Evolutionary conservation across 768 basidiomycete species (phyloP).

Genomic region (Saitozyma podzolica): DNA sequence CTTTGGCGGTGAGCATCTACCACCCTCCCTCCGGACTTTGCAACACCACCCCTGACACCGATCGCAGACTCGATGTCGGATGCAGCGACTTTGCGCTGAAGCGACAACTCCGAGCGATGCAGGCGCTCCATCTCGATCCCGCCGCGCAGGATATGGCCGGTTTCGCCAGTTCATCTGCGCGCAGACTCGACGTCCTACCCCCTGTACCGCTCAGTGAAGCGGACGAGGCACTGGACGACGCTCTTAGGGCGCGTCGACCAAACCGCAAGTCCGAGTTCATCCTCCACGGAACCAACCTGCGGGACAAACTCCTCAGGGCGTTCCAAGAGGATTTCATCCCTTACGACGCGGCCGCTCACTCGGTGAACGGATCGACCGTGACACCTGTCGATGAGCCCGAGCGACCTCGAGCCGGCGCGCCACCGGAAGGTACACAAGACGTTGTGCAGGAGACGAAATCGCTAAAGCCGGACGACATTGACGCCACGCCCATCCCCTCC

Average conservation of each 20-base stretch:
- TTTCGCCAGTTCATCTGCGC: background rate
- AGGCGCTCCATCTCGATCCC: slow-evolving; percentile 62
- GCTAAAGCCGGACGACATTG: slow-evolving; percentile 28
- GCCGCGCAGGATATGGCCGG: slow-evolving; percentile 34
- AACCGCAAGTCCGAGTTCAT: slow-evolving; percentile 49
- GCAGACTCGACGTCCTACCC: background rate
- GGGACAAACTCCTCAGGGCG: slow-evolving; percentile 67
- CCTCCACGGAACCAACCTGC: slow-evolving; percentile 69
- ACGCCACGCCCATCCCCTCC: slow-evolving; percentile 51
- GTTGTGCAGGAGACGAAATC: slow-evolving; percentile 5
- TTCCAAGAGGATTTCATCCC: slow-evolving; percentile 53
- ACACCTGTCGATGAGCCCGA: too few relatives aligned
- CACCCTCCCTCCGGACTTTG: background rate
- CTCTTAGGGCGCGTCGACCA: slow-evolving; percentile 35
- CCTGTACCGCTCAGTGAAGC: background rate
- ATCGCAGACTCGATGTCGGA: slow-evolving; percentile 64
- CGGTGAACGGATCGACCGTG: background rate
- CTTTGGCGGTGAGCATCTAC: slow-evolving; percentile 39
- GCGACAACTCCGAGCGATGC: slow-evolving; percentile 70
- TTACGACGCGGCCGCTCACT: slow-evolving; percentile 11
- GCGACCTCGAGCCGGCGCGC: background rate
- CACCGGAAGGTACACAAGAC: background rate
- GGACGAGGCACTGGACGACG: slow-evolving; percentile 1
- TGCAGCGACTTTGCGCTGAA: slow-evolving; percentile 66
- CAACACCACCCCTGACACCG: slow-evolving; percentile 31